Base-by-base conservation (phyloP, 192 early-diverging fungal genomes). In the Mortierella antarctica region DNA sequence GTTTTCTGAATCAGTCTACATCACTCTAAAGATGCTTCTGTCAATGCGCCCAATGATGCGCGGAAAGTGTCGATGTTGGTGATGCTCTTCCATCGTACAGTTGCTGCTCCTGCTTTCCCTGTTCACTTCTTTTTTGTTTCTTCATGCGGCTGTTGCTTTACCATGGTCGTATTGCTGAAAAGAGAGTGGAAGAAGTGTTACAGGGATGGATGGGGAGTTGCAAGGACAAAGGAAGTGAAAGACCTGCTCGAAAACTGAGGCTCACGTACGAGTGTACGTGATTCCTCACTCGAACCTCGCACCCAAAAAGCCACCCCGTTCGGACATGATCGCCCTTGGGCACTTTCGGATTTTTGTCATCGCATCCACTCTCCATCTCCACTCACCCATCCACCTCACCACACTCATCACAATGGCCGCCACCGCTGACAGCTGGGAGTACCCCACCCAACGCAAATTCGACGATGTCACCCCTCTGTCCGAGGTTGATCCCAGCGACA, bases 371-470 rank as follows among this genome's bases (percentile, higher is more conserved):
- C 50, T 40, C 44, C 57, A 51, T 61, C 58, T 62, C 58, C 58
- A 70, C 68, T 70, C 68, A 57, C 51, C 4, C 51, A 58, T 58
- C n/a, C 40, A 66, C 47, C 62, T 54, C 20, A 50, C 2, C 48
- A 41, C 51, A 54, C 52, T 13, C 45, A 40, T 50, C 44, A 52
- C 31, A 14, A 80, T 80, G 77, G 52, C 77, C 55, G 61, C 77
- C 66, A 69, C 74, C 52, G 70, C 77, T 72, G 77, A 80, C 57
- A 71, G 69, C 60, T 80, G 77, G 77, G 77, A 80, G 65, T 80
- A 80, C 77, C 77, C 77, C 46, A 45, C 70, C 59, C 77, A 80
- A 20, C 77, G 77, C 65, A 80, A 72, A 72, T 80, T 80, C 77
- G 77, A 80, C 60, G 60, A 80, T 47, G 77, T 80, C 54, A 65